Percentiles rank a stretch among this genome's conserved stretches.
Conservation (phyloP, 2,329 filamentous ascomycete species). For the Fusarium burgessii region DNA sequence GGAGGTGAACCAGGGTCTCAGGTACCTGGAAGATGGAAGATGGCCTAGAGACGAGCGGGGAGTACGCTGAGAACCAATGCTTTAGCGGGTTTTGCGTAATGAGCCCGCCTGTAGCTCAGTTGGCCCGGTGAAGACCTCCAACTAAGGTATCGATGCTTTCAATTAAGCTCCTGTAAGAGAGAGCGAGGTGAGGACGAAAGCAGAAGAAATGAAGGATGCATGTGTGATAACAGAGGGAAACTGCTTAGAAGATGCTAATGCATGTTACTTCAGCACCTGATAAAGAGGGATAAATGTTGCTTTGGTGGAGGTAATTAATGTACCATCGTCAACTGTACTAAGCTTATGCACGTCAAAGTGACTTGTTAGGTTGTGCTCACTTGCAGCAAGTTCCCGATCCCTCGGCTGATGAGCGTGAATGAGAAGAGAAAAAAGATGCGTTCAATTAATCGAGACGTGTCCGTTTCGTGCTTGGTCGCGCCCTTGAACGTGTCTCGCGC, state of each 20-base stretch:
- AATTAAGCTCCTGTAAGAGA: constrained; percentile 8
- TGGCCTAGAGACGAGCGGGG: constrained; percentile 32
- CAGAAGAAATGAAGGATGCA: not conserved
- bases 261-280: constrained; percentile 10
- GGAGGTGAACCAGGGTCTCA: constrained; percentile 23
- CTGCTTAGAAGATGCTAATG: constrained; percentile 3
- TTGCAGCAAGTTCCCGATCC: constrained; percentile 30
- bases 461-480: constrained; percentile 58
- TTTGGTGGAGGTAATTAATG: constrained; percentile 5
- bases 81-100: constrained; percentile 34
- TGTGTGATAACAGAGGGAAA: not conserved
- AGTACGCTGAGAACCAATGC: constrained; percentile 33
- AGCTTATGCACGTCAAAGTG: constrained; percentile 40
- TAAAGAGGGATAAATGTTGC: constrained; percentile 22
- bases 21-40: constrained; percentile 32
- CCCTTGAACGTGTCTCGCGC: constrained; percentile 47
- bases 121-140: constrained; percentile 25
- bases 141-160: constrained; percentile 8
- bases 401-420: constrained; percentile 27
- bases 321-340: constrained; percentile 7
- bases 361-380: constrained; percentile 41
- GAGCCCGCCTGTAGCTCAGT: constrained; percentile 21
- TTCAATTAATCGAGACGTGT: constrained; percentile 57
- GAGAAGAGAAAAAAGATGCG: constrained; percentile 36
- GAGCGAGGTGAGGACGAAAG: constrained; percentile 3